These are phyloP conservation scores for Xylariaceae sp. DNA, from an alignment of 2,329 filamentous ascomycete species.

Conservation along the genomic window DNA sequence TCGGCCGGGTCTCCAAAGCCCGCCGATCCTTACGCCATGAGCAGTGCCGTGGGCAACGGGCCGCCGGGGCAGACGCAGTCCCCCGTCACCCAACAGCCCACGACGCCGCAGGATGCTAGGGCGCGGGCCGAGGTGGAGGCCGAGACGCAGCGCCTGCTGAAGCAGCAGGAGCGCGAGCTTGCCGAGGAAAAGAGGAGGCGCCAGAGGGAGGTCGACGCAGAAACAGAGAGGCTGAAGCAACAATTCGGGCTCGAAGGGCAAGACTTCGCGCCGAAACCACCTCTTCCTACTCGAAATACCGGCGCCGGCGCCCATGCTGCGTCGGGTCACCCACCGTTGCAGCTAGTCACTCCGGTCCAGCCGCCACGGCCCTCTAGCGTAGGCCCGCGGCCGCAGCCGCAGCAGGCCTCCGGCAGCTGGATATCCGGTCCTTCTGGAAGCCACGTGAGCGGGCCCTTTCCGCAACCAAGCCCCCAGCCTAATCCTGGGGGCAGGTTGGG, in stretches of 20 bases:
- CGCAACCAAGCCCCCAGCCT: constrained; percentile 37
- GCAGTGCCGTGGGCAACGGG: constrained; percentile 36
- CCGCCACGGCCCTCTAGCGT: constrained; percentile 43
- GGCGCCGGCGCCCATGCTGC: constrained; percentile 7
- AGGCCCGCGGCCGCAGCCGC: constrained; percentile 28
- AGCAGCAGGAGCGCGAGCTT: constrained; percentile 60
- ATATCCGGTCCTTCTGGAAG: too few relatives aligned
- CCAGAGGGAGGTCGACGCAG: constrained; percentile 59
- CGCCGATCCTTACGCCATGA: constrained; percentile 26
- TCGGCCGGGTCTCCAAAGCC: constrained; percentile 19
- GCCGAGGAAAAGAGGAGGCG: constrained; percentile 50
- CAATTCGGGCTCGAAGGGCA: constrained; percentile 56
- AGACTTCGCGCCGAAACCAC: constrained; percentile 23
- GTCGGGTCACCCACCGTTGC: constrained; percentile 12
- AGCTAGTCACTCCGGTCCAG: constrained; percentile 22
- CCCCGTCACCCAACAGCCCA: constrained; percentile 18
- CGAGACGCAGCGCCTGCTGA: constrained; percentile 58
- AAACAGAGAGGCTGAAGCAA: constrained; percentile 72
- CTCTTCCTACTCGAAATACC: constrained; percentile 28
- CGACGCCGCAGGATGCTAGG: constrained; percentile 27
- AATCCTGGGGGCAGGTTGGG: constrained; percentile 24
- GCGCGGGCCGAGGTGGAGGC: constrained; percentile 43
- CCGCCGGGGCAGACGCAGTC: constrained; percentile 29
- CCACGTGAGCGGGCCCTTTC: constrained; percentile 17
- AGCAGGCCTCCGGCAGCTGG: constrained; percentile 26